Evolutionary conservation across 2,329 filamentous ascomycete genomes (phyloP).

Genomic region (Sclerotinia subarctica): DNA sequence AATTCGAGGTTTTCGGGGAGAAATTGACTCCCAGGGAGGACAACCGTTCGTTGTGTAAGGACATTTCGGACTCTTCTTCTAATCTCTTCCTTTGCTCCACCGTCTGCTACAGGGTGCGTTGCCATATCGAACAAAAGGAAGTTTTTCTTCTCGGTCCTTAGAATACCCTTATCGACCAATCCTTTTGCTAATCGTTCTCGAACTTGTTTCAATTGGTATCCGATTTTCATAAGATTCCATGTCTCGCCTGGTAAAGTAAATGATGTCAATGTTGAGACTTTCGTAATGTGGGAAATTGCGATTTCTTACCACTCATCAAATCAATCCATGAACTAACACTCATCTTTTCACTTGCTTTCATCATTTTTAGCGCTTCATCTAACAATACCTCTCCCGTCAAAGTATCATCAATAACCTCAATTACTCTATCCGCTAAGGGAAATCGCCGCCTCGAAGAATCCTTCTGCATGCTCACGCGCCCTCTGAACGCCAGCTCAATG

Average conservation of each 20-base stretch:
- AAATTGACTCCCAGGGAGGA: conserved; percentile 81
- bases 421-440: conserved; percentile 85
- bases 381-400: conserved; percentile 94
- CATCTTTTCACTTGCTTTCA: conserved; percentile 99
- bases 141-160: conserved; percentile 98
- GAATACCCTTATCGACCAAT: conserved; percentile 96
- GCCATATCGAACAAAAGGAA: conserved; percentile 99
- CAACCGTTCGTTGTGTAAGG: conserved; percentile 89
- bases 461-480: conserved; percentile 97
- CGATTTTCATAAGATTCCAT: conserved; percentile 99
- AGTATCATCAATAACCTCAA: conserved; percentile 96
- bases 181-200: conserved; percentile 96
- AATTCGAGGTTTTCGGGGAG: conserved; percentile 93
- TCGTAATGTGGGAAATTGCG: conserved; percentile 8
- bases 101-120: conserved; percentile 93
- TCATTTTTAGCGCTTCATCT: conserved; percentile 98
- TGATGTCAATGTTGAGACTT: conserved; percentile 10
- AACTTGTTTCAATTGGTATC: conserved; percentile 98
- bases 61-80: conserved; percentile 87
- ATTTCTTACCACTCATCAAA: conserved; percentile 79
- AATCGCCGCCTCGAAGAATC: conserved; percentile 89
- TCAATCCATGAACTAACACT: conserved; percentile 99
- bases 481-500: conserved; percentile 92
- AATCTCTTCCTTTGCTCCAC: conserved; percentile 96
- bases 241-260: conserved; percentile 70